A percentile compares a stretch with the other conserved stretches of the same genome.
Evolutionary conservation across 306 rosid genomes (phyloP).

Genomic region (Glycine soja): DNA sequence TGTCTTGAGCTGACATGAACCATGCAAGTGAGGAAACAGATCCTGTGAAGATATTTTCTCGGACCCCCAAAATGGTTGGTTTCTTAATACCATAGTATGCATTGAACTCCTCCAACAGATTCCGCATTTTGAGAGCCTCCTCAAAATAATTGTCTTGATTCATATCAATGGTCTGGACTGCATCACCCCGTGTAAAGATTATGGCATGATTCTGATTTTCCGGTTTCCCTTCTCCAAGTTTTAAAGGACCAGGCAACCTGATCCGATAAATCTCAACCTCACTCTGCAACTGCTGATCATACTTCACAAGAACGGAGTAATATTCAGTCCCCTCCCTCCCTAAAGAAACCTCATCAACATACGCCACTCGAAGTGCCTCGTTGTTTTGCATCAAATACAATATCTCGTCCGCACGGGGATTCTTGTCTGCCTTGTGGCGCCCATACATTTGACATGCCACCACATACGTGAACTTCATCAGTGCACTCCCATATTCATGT

Average conservation of each 20-base stretch:
- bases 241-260: conserved; percentile 90
- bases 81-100: conserved; percentile 64
- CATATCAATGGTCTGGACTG: conserved; percentile 95
- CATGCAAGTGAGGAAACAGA: conserved; percentile 97
- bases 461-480: conserved; percentile 92
- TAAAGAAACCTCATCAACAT: conserved; percentile 77
- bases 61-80: conserved; percentile 96
- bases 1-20: conserved; percentile 98
- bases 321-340: conserved; percentile 78
- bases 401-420: conserved; percentile 87
- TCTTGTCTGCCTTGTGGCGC: conserved; percentile 71
- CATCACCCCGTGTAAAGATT: conserved; percentile 95
- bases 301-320: conserved; percentile 94
- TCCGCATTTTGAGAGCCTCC: conserved; percentile 98
- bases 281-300: conserved; percentile 70
- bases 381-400: conserved; percentile 78
- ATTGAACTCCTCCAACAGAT: conserved; percentile 85
- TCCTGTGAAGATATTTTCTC: conserved; percentile 94
- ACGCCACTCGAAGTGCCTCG: conserved; percentile 96
- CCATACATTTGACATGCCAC: conserved; percentile 93
- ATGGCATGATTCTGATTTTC: conserved; percentile 97
- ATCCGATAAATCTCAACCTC: conserved; percentile 91
- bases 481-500: conserved; percentile 75
- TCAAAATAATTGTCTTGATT: conserved; percentile 95
- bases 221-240: conserved; percentile 97